Conservation (phyloP, 257 asterid species). For the Lithospermum erythrorhizon region DNA sequence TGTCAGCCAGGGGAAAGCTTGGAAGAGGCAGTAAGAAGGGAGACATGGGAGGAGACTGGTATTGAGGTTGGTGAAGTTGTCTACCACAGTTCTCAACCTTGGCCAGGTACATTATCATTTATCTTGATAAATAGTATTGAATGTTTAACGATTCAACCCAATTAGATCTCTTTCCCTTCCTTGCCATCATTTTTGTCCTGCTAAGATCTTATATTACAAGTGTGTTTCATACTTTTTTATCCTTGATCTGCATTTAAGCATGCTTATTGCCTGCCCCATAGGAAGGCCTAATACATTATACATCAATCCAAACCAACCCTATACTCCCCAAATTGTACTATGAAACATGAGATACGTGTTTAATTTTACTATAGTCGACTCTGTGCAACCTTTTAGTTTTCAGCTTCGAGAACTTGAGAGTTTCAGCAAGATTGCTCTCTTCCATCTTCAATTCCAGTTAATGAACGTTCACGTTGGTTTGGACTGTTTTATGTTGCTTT, state of each 20-base stretch:
- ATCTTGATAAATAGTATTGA: background rate
- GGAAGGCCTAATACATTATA: background rate
- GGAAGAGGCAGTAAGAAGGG: slow-evolving; percentile 97
- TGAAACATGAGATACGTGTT: background rate
- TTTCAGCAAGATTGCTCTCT: no score
- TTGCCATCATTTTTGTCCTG: background rate
- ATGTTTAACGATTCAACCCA: background rate
- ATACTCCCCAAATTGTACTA: background rate
- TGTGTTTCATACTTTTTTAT: background rate
- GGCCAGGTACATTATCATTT: slow-evolving; percentile 61
- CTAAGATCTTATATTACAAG: background rate
- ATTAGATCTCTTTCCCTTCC: background rate
- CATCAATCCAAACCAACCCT: background rate
- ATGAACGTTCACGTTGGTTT: no score
- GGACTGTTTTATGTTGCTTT: no score
- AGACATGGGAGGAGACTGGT: slow-evolving; percentile 92
- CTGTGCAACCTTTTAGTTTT: background rate
- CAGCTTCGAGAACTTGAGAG: no score
- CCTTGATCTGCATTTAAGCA: background rate
- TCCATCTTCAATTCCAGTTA: no score
- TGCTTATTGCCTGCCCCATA: background rate
- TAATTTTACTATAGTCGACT: background rate
- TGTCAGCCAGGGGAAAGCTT: slow-evolving; percentile 89
- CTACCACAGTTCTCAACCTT: slow-evolving; percentile 96
- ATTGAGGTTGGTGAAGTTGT: slow-evolving; percentile 91